Conservation (phyloP, 805 yeast genomes). For the Torulaspora microellipsoides region DNA sequence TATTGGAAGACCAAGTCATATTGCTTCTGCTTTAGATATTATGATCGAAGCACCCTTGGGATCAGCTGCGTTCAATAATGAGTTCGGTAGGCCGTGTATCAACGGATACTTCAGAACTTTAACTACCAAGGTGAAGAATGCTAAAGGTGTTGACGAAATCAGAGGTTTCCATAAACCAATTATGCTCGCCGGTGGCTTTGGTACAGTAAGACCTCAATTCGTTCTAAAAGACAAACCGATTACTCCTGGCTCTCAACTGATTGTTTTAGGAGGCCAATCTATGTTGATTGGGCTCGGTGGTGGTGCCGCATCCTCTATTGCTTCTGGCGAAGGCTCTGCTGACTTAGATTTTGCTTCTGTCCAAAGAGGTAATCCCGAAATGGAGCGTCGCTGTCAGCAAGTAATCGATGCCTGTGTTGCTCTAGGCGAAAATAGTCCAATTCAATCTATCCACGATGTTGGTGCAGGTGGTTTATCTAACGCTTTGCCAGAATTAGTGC, state of each 20-base stretch:
- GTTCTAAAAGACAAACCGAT: slow-evolving; percentile 83
- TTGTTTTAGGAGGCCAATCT: slow-evolving; percentile 95
- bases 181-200: slow-evolving; percentile 99
- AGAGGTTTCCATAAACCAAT: slow-evolving; percentile 99
- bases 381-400: slow-evolving; percentile 98
- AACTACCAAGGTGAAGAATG: slow-evolving; percentile 67
- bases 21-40: slow-evolving; percentile 87
- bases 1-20: slow-evolving; percentile 87
- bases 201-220: slow-evolving; percentile 89
- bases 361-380: slow-evolving; percentile 98
- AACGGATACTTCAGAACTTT: slow-evolving; percentile 95
- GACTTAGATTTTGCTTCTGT: slow-evolving; percentile 97
- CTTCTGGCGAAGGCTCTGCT: slow-evolving; percentile 96
- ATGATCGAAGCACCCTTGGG: slow-evolving; percentile 98
- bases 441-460: slow-evolving; percentile 95
- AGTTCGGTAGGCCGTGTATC: slow-evolving; percentile 97
- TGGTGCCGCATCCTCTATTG: slow-evolving; percentile 96
- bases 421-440: slow-evolving; percentile 69
- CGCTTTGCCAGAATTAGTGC: slow-evolving; percentile 95
- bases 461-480: slow-evolving; percentile 99
- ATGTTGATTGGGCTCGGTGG: slow-evolving; percentile 99
- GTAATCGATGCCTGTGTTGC: slow-evolving; percentile 93
- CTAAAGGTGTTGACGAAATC: slow-evolving; percentile 60
- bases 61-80: slow-evolving; percentile 96
- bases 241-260: slow-evolving; percentile 85